Evolutionary conservation across 176 grass and related monocot genomes (phyloP), one percentile per base, ranked within the genome.

Genomic region (Carex pumila): DNA sequence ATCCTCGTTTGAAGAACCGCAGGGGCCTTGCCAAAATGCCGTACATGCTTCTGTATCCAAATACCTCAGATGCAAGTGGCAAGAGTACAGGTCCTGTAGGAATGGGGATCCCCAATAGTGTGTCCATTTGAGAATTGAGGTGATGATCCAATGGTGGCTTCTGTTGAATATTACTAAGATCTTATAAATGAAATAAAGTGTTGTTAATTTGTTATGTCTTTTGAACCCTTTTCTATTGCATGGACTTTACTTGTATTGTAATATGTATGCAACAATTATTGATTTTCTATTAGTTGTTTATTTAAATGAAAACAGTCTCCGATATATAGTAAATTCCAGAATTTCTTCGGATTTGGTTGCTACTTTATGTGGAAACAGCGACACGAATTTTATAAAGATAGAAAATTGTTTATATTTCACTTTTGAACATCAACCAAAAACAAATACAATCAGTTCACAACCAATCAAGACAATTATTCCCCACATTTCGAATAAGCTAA

Each of bases 61-160:
- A 79, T 54, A 79, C 73, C 9, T 79, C 73, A 13, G 73, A 54
- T 53, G 57, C 73, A 5, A 47, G 47, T 31, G 10, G 73, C 53
- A 32, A 56, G 50, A 17, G 47, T 79, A 79, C 53, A 34, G 73
- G 73, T 79, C 8, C 32, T 25, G 73, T 79, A 29, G 73, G 73
- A 79, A 79, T 79, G 73, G 73, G 73, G 21, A 79, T 79, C 8
- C 73, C 73, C 19, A 79, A 79, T 79, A 79, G 73, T 79, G 73
- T 79, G 45, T 79, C 73, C 11, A 79, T 79, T 79, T 79, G 12
- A 79, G n/a, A 79, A 79, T 6, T 92, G 85, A 65, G 87, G 86
- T 84, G 83, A 92, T 84, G 83, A 92, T 87, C 15, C 18, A 18
- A 18, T 57, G 43, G 43, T 47, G 43, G 43, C 0, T 64, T 64